Conservation (phyloP, 2,329 filamentous ascomycete genomes). For the Biscogniauxia sp. region DNA sequence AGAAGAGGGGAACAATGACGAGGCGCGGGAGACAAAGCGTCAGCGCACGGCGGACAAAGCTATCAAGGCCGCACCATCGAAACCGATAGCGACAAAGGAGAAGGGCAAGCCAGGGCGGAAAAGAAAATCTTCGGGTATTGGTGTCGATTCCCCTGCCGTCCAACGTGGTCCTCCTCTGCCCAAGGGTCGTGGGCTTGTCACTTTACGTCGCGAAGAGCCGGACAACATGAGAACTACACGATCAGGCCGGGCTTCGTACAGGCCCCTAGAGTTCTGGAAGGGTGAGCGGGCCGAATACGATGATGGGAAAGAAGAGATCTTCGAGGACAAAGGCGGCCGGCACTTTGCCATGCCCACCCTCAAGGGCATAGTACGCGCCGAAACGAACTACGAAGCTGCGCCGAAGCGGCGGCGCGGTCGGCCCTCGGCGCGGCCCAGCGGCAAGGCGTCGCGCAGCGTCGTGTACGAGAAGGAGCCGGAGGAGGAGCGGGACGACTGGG, state of each 20-base stretch:
- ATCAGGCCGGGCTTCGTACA: conserved; percentile 74
- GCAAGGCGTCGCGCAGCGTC: conserved; percentile 11
- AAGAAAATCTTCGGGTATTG: conserved; percentile 40
- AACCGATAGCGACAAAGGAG: conserved; percentile 22
- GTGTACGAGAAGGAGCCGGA: conserved; percentile 48
- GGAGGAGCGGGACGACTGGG: conserved; percentile 66
- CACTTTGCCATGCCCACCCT: conserved; percentile 66
- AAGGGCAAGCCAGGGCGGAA: conserved; percentile 34
- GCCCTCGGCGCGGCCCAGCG: conserved; percentile 16
- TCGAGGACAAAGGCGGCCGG: conserved; percentile 37
- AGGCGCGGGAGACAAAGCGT: conserved; percentile 25
- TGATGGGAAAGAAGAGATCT: conserved; percentile 51
- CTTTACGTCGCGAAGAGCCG: conserved; percentile 46
- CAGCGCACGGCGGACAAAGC: conserved; percentile 22
- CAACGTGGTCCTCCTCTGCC: conserved; percentile 56
- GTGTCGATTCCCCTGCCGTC: conserved; percentile 45
- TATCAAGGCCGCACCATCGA: conserved; percentile 21
- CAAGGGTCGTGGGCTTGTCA: conserved; percentile 53
- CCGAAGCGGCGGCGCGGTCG: conserved; percentile 24
- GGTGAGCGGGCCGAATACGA: conserved; percentile 76
- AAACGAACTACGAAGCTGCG: conserved; percentile 49
- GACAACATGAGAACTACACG: conserved; percentile 61
- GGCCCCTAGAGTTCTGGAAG: conserved; percentile 81
- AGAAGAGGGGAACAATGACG: conserved; percentile 18
- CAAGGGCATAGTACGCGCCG: conserved; percentile 74